Base-by-base conservation (phyloP, 495 filamentous ascomycete species). In the Choiromyces venosus region DNA sequence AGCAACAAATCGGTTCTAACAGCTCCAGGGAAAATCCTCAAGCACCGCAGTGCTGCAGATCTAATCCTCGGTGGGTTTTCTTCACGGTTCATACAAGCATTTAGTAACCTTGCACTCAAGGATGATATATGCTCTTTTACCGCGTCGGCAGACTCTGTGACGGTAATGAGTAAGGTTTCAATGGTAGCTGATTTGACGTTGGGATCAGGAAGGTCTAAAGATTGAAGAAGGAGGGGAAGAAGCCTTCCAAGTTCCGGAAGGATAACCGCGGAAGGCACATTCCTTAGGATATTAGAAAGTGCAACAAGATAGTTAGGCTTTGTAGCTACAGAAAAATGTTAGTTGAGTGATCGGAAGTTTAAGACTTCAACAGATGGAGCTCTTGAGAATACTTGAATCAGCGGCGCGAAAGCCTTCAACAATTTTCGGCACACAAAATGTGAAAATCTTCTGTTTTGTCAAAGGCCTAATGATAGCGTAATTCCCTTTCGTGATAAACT, bases 281-380 rank as follows among this genome's bases (percentile, higher is more conserved):
- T 86, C 71, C 85, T 85, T 52, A 92, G 85, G 46, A 92, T 86
- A 3, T 88, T 88, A 0, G 88, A 87, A 19, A 92, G 85, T 33
- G 90, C 90, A 68, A 89, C 85, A 29, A 92, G 86, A 72, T 91
- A 87, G 76, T 89, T 87, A 56, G 86, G 84, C 83, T 91, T 88
- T 2, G 78, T 86, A 65, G 83, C 78, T 80, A 44, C 37, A 25
- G 25, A 56, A 29, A 33, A 33, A 36, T 7, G 36, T 73, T 38
- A 70, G 46, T 37, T 12, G 29, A 56, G 33, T 61, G 67, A 14
- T 65, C 46, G 16, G 40, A 19, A 18, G 40, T 19, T 19, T 4
- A 33, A 25, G 36, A 21, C 16, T 38, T 40, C n/a, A n/a, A 37
- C 61, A 9, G 29, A 52, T 38, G n/a, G 37, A 18, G 44, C 52